Evolutionary conservation across 768 basidiomycete genomes (phyloP).

Genomic region (Leccinum disarticulatum): DNA sequence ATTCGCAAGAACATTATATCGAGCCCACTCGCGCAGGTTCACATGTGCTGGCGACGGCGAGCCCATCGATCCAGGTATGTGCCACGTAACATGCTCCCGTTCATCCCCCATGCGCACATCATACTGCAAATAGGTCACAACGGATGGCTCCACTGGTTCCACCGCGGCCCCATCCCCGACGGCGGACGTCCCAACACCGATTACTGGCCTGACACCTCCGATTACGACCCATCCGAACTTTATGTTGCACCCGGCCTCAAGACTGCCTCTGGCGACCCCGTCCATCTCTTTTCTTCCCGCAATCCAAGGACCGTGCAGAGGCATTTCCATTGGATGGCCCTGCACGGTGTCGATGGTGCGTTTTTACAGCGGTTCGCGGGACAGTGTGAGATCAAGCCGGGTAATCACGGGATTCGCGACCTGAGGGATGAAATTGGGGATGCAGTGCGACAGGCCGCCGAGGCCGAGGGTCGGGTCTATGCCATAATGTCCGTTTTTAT

Average conservation of each 20-base stretch:
- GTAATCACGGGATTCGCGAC: conserved; percentile 54
- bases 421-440: conserved; percentile 75
- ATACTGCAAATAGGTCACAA: conserved; percentile 53
- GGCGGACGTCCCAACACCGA: conserved; percentile 76
- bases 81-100: not conserved
- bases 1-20: too few relatives aligned
- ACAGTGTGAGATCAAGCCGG: conserved; percentile 57
- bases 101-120: not conserved
- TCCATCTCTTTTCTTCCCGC: conserved; percentile 75
- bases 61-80: conserved; percentile 58
- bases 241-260: conserved; percentile 68
- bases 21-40: conserved; percentile 48
- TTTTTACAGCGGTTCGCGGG: conserved; percentile 79
- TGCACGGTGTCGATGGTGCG: conserved; percentile 75
- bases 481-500: conserved; percentile 71
- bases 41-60: conserved; percentile 69
- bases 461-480: conserved; percentile 77
- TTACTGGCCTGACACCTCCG: conserved; percentile 77
- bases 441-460: conserved; percentile 72
- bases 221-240: conserved; percentile 68
- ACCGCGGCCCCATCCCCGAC: conserved; percentile 54
- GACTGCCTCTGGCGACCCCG: conserved; percentile 53
- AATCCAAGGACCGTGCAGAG: conserved; percentile 70
- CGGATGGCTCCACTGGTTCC: conserved; percentile 87
- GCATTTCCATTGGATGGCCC: conserved; percentile 70